phyloP scores from a whole-genome alignment of 345 rosid species.

The Hibiscus tridactylites region DNA sequence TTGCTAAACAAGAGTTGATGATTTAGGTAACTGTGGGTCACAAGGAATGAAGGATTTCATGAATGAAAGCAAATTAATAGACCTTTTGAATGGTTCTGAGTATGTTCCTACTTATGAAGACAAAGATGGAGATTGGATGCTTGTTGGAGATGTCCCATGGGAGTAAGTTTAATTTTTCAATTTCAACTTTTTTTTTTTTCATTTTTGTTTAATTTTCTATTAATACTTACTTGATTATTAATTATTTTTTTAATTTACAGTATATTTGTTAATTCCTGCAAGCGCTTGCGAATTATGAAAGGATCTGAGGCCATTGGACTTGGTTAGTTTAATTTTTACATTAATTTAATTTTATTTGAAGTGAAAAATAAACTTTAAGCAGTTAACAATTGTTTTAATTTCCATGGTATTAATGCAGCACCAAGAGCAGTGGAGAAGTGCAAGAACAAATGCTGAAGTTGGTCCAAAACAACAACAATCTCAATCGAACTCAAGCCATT shows the following conservation, averaged over 20 bases:
- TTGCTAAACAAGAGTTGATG: no score
- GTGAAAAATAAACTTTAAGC: no score
- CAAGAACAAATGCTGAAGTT: constrained; percentile 72
- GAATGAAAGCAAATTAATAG: constrained; percentile 75
- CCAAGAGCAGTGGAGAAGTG: constrained; percentile 71
- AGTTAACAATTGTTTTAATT: neutral
- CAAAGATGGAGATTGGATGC: constrained; percentile 94
- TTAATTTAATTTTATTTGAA: no score
- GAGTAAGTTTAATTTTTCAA: constrained; percentile 32
- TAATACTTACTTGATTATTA: no score
- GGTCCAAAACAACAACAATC: neutral
- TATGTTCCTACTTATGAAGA: constrained; percentile 80
- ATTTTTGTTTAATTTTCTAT: no score
- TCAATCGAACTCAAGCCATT: neutral
- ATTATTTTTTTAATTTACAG: constrained; percentile 18
- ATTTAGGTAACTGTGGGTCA: constrained; percentile 58
- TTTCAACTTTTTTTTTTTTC: neutral
- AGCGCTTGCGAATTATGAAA: constrained; percentile 64
- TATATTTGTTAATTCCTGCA: constrained; percentile 77
- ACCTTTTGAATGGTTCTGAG: constrained; percentile 69
- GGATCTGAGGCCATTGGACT: constrained; percentile 88
- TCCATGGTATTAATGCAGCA: constrained; percentile 29
- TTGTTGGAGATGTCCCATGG: constrained; percentile 94
- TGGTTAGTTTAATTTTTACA: constrained; percentile 24
- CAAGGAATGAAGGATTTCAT: constrained; percentile 73